Evolutionary conservation across 108 stramenopile genomes (phyloP).

Genomic region (Fragilariopsis cylindrus): DNA sequence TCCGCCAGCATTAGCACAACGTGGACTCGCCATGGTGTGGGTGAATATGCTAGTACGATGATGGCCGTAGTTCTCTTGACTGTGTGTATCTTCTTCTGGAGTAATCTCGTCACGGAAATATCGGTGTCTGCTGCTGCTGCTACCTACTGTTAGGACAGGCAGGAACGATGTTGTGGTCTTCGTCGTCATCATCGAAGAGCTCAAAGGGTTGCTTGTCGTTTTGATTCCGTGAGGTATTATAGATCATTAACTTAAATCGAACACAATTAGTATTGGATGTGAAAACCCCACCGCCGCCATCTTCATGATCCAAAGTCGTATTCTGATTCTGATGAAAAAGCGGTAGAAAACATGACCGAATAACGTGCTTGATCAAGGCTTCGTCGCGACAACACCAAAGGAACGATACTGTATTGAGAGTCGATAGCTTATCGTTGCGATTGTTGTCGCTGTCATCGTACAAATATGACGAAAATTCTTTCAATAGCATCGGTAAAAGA

Average conservation of each 20-base stretch:
- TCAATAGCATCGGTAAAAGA: not conserved
- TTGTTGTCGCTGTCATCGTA: not conserved
- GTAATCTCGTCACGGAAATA: not conserved
- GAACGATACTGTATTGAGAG: not conserved
- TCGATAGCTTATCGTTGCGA: not conserved
- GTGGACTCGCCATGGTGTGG: too few species aligned
- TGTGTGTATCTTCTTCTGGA: too few species aligned
- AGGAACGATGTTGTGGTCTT: too few species aligned
- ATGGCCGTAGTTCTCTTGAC: too few species aligned
- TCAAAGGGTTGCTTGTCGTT: not conserved
- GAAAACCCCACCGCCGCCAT: not conserved
- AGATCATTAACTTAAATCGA: not conserved
- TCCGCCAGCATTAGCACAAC: not conserved
- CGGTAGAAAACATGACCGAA: not conserved
- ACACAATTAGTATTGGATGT: not conserved
- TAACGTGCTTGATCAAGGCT: not conserved
- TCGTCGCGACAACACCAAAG: conserved; percentile 4
- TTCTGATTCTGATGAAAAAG: not conserved
- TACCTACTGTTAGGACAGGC: not conserved
- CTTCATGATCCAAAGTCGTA: not conserved
- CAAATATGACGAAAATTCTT: not conserved
- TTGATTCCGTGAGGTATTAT: not conserved
- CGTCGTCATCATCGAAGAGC: not conserved
- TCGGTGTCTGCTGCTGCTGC: not conserved
- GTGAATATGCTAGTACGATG: too few species aligned